A percentile compares a stretch with the other conserved stretches of the same genome.
phyloP scores from a whole-genome alignment of 129 eudicot genomes.

The Lactuca saligna region DNA sequence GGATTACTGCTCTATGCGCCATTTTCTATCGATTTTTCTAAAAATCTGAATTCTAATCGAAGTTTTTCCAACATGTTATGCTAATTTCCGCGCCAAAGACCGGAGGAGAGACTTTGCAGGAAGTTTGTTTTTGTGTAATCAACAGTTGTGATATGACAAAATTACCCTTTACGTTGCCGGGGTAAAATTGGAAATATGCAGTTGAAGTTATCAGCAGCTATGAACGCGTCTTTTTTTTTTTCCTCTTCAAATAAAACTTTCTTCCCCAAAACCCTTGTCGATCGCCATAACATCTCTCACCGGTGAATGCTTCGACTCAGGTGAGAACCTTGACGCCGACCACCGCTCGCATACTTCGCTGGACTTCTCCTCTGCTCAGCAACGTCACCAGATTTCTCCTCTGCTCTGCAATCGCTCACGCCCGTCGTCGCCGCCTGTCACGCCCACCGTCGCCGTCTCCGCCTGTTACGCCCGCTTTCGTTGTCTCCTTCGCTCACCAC shows the following conservation, averaged over 20 bases:
- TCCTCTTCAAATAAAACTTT: too few relatives aligned
- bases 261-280: neutral
- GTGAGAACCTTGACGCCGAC: slow-evolving; percentile 33
- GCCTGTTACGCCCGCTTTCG: too few relatives aligned
- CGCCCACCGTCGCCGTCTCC: too few relatives aligned
- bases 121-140: slow-evolving; percentile 7
- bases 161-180: too few relatives aligned
- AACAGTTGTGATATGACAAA: neutral
- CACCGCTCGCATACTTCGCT: neutral
- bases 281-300: too few relatives aligned
- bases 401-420: too few relatives aligned
- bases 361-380: too few relatives aligned
- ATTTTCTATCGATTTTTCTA: neutral
- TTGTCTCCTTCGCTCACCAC: too few relatives aligned
- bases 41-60: neutral
- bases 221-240: too few relatives aligned
- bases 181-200: neutral
- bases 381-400: too few relatives aligned
- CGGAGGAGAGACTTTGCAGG: slow-evolving; percentile 27
- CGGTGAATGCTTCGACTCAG: neutral
- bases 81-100: slow-evolving; percentile 23
- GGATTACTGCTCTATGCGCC: slow-evolving; percentile 39
- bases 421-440: too few relatives aligned
- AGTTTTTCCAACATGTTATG: slow-evolving; percentile 5
- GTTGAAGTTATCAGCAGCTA: neutral